phyloP scores from a whole-genome alignment of 805 yeast genomes.

The Spathaspora hagerdaliae region DNA sequence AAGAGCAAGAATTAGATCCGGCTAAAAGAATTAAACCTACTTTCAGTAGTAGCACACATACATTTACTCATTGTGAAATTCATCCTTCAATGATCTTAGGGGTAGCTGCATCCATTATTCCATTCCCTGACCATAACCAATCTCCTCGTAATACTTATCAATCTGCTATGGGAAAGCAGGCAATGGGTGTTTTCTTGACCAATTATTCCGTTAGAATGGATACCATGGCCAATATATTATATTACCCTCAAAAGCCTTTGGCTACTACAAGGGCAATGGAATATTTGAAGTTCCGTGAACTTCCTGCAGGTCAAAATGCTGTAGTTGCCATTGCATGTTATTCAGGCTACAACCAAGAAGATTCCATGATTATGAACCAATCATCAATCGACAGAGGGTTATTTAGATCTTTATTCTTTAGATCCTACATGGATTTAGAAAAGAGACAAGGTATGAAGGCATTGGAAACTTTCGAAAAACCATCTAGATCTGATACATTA shows the following conservation, averaged over 20 bases:
- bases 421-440: slow-evolving; percentile 98
- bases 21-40: slow-evolving; percentile 83
- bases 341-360: slow-evolving; percentile 99
- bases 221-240: slow-evolving; percentile 96
- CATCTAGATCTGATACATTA: slow-evolving; percentile 89
- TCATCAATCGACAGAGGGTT: slow-evolving; percentile 95
- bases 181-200: slow-evolving; percentile 97
- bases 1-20: slow-evolving; percentile 54
- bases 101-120: slow-evolving; percentile 97
- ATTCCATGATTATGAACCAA: slow-evolving; percentile 99
- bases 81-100: slow-evolving; percentile 99
- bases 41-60: slow-evolving; percentile 50
- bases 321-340: slow-evolving; percentile 97
- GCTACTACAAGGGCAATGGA: slow-evolving; percentile 99
- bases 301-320: slow-evolving; percentile 99
- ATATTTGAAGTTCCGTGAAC: slow-evolving; percentile 90
- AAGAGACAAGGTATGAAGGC: slow-evolving; percentile 98
- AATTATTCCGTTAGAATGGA: slow-evolving; percentile 97
- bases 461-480: slow-evolving; percentile 96
- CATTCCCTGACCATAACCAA: slow-evolving; percentile 99
- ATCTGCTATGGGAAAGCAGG: slow-evolving; percentile 99
- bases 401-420: slow-evolving; percentile 91
- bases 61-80: slow-evolving; percentile 98
- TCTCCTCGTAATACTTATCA: slow-evolving; percentile 99
- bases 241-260: slow-evolving; percentile 96